These are phyloP conservation scores for Blastobotrys niveus DNA, from an alignment of 1,139 yeast genomes.

Conservation along the genomic window DNA sequence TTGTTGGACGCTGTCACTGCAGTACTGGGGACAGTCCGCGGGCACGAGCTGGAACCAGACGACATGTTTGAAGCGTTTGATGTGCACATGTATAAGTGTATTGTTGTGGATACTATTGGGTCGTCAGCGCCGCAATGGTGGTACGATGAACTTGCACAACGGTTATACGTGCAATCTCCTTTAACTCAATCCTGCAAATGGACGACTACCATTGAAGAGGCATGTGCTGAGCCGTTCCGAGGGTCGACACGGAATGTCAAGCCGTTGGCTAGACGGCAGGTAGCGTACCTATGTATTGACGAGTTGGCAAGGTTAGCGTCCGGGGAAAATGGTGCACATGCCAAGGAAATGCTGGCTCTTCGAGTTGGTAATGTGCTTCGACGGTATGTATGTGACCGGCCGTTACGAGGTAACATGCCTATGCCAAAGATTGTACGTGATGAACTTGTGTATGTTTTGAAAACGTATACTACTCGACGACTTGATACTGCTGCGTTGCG, in stretches of 20 bases:
- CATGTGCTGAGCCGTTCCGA: constrained; percentile 14
- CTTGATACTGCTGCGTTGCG: not conserved
- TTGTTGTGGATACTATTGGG: not conserved
- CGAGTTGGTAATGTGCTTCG: constrained; percentile 49
- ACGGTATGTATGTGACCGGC: constrained; percentile 48
- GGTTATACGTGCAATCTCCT: constrained; percentile 36
- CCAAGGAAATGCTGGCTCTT: constrained; percentile 35
- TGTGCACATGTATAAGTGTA: constrained; percentile 39
- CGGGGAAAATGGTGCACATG: not conserved
- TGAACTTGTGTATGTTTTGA: constrained; percentile 39
- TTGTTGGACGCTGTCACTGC: constrained; percentile 42
- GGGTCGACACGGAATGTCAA: constrained; percentile 46
- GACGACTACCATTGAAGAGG: constrained; percentile 31
- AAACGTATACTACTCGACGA: not conserved
- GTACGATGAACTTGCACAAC: constrained; percentile 34
- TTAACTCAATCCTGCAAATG: constrained; percentile 11
- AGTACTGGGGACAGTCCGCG: constrained; percentile 31
- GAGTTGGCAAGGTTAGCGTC: constrained; percentile 36
- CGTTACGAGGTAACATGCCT: constrained; percentile 48
- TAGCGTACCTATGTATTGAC: constrained; percentile 45
- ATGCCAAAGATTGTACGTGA: constrained; percentile 46
- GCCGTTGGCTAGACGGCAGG: constrained; percentile 36
- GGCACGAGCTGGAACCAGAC: constrained; percentile 12
- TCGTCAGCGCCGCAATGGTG: constrained; percentile 31
- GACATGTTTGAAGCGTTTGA: constrained; percentile 46